Evolutionary conservation across 305 asterid species (phyloP), one percentile per base, ranked within the genome.

Genomic region (Solanum aculeatissimum): DNA sequence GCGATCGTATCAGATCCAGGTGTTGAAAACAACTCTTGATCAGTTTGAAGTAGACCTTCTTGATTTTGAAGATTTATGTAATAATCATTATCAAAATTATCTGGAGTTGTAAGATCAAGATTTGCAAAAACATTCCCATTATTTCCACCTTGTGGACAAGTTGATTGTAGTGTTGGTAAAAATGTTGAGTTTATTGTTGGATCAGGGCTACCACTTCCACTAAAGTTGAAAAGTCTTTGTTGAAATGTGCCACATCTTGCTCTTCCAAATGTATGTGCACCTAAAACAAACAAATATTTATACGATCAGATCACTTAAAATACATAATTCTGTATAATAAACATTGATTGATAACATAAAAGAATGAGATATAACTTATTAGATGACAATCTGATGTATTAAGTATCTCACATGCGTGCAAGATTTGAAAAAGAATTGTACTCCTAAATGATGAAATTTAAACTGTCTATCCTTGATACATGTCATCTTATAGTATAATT

Each of bases 231-330:
- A 45, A 95, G 60, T 66, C 98, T 83, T 87, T 74, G 16, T 84
- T 94, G 89, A 87, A 94, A 95, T 12, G 85, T 32, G 1, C 89
- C 88, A 21, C 98, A 95, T 69, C 85, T 91, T 65, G 98, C 80
- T n/a, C 89, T 6, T 40, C 98, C 98, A 29, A 95, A 91, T 42
- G 98, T 94, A 87, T 95, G 98, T 5, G 89, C 94, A 58, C 98
- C 97, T 94, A 25, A 0, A 43, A 6, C 3, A 1, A 23, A 21
- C 2, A 15, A 25, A 14, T 72, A 23, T 8, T 45, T 25, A 9
- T 15, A 75, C 10, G 9, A 75, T 75, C 10, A 9, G 43, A 49
- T 75, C 16, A 75, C 0, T 27, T 40, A 3, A 19, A 40, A 69
- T 8, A 58, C 19, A 32, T 4, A 32, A 32, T 32, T 32, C 4